Evolutionary conservation across 352 stramenopile species (phyloP), one percentile per base, ranked within the genome.

Genomic region (Saprolegnia parasitica): DNA sequence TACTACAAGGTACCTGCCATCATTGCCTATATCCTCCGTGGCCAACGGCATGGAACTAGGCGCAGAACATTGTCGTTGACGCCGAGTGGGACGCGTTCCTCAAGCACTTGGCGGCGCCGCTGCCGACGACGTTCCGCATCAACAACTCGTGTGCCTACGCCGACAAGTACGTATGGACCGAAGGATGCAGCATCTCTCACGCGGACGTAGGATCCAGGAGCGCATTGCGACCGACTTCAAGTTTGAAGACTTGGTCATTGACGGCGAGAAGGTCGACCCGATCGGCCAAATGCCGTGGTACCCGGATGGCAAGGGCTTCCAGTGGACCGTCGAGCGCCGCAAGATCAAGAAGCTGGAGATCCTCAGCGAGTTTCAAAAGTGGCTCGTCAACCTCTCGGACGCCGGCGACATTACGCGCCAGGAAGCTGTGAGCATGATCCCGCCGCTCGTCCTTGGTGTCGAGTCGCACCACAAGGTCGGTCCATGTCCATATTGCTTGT

Each of bases 361-460:
- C 29, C 77, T 98, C 2, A 84, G 93, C 67, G 81, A 95, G 58
- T 97, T 99, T 65, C 95, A 99, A 77, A 86, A 97, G 52, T 99
- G 95, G 91, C 86, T 99, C 23, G 95, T 98, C 26, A 86, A 95
- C 60, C 84, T 99, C 49, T 98, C 90, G 16, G 81, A 96, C 71
- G 89, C 84, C 52, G 96, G 97, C 39, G 96, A 84, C 60, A 96
- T 99, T 60, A 99, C 96, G 23, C 91, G 98, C 46, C 98, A 99
- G 79, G 98, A 99, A 74, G 87, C 97, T 5, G 98, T 98, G 64
- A 98, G 89, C 72, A 99, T 99, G 97, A 96, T 99, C 62, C 98
- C 98, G 21, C 97, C 97, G 23, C 88, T 99, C 54, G 91, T 99
- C 49, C 81, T 99, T 29, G 84, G 95, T 67, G 94, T 98, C 20